phyloP scores from a whole-genome alignment of 176 grass and related monocot species.

The Calamus simplicifolius region DNA sequence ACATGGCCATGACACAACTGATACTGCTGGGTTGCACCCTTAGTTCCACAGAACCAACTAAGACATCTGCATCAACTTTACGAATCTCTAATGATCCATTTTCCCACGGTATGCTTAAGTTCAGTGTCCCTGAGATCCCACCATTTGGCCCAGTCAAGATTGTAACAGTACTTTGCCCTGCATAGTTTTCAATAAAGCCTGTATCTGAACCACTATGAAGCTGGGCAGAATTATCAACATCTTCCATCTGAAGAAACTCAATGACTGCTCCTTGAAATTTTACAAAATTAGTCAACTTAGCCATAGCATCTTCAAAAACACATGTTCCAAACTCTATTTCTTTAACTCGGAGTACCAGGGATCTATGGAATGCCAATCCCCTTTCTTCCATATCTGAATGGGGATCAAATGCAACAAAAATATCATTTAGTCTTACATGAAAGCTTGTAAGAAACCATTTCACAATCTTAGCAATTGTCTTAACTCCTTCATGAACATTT shows the following conservation, averaged over 20 bases:
- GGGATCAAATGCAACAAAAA: constrained; percentile 83
- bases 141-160: constrained; percentile 72
- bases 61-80: constrained; percentile 79
- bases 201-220: constrained; percentile 38
- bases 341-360: constrained; percentile 80
- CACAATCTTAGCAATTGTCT: constrained; percentile 82
- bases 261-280: constrained; percentile 64
- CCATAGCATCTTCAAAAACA: constrained; percentile 42
- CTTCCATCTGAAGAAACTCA: constrained; percentile 89
- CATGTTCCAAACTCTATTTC: constrained; percentile 75
- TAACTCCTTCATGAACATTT: constrained; percentile 92
- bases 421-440: constrained; percentile 67
- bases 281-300: constrained; percentile 83
- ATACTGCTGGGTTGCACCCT: constrained; percentile 68
- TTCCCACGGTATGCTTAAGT: constrained; percentile 96
- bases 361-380: constrained; percentile 34
- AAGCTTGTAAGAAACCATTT: constrained; percentile 93
- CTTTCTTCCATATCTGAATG: constrained; percentile 33
- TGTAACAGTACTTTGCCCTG: constrained; percentile 40
- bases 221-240: constrained; percentile 26
- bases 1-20: constrained; percentile 50
- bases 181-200: constrained; percentile 26
- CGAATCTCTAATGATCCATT: constrained; percentile 67
- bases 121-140: constrained; percentile 76
- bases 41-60: constrained; percentile 66